phyloP scores from a whole-genome alignment of 2,329 filamentous ascomycete species.

The Biscogniauxia mediterranea region DNA sequence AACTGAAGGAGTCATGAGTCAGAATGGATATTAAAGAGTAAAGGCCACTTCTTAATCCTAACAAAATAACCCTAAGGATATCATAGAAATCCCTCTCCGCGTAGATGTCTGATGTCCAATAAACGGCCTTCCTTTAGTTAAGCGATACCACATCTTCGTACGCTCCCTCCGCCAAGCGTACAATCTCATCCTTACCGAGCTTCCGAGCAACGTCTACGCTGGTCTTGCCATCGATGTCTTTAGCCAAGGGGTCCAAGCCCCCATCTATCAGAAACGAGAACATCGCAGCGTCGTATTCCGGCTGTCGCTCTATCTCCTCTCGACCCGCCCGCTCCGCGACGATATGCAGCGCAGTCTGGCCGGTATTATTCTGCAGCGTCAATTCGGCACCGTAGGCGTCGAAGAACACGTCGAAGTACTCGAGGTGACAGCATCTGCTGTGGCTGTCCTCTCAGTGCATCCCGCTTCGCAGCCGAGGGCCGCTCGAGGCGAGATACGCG shows the following conservation, averaged over 20 bases:
- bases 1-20: too few relatives aligned
- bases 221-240: background rate
- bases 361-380: background rate
- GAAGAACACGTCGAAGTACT: conserved; percentile 12
- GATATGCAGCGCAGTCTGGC: conserved; percentile 2
- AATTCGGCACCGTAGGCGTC: background rate
- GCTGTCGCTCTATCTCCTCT: background rate
- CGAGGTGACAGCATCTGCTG: background rate
- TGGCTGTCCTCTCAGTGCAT: background rate
- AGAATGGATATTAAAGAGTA: too few relatives aligned
- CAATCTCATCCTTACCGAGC: background rate
- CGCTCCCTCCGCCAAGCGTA: background rate
- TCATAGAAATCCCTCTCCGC: background rate
- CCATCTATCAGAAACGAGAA: conserved; percentile 2
- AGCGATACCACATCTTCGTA: background rate
- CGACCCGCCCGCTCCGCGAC: background rate
- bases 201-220: background rate
- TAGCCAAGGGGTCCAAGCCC: background rate
- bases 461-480: background rate
- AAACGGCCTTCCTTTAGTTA: background rate
- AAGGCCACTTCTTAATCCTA: too few relatives aligned
- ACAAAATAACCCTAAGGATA: too few relatives aligned
- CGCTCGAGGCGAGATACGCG: background rate
- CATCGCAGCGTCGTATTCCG: background rate
- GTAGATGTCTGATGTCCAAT: background rate